Evolutionary conservation across 306 rosid genomes (phyloP).

Genomic region (Abrus precatorius): DNA sequence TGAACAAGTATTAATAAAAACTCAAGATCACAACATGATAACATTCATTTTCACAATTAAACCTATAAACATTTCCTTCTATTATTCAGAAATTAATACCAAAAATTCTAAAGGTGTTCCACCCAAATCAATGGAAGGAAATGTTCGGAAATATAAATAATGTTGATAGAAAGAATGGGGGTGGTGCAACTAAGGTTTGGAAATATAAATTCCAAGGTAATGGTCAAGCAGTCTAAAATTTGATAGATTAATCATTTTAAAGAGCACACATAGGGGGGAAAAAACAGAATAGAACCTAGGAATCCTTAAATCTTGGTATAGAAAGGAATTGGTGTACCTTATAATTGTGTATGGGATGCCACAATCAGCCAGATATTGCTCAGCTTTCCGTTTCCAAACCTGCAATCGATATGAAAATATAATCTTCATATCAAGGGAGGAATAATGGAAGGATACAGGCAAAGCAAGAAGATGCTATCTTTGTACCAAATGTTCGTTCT

Average conservation of each 20-base stretch:
- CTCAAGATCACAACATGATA: background rate
- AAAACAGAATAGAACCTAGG: background rate
- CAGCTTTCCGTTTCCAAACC: slow-evolving; percentile 96
- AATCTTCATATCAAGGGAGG: slow-evolving; percentile 10
- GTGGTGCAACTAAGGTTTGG: too few relatives aligned
- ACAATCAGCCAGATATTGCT: slow-evolving; percentile 87
- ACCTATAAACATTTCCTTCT: background rate
- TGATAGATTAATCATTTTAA: background rate
- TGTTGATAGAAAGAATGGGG: background rate
- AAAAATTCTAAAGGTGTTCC: background rate
- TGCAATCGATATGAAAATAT: slow-evolving; percentile 42
- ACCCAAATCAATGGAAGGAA: background rate
- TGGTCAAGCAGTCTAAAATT: background rate
- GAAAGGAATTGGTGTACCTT: slow-evolving; percentile 60
- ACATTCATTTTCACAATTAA: background rate
- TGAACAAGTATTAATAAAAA: too few relatives aligned
- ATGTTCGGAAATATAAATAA: background rate
- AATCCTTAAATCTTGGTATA: background rate
- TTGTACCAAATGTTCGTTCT: slow-evolving; percentile 25
- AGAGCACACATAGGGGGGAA: background rate
- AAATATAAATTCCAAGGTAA: slow-evolving; percentile 19
- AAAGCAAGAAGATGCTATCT: background rate
- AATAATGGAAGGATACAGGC: background rate
- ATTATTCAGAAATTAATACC: background rate
- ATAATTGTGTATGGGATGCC: slow-evolving; percentile 86